Base-by-base conservation (phyloP, 495 filamentous ascomycete species). In the Daldinia bambusicola region DNA sequence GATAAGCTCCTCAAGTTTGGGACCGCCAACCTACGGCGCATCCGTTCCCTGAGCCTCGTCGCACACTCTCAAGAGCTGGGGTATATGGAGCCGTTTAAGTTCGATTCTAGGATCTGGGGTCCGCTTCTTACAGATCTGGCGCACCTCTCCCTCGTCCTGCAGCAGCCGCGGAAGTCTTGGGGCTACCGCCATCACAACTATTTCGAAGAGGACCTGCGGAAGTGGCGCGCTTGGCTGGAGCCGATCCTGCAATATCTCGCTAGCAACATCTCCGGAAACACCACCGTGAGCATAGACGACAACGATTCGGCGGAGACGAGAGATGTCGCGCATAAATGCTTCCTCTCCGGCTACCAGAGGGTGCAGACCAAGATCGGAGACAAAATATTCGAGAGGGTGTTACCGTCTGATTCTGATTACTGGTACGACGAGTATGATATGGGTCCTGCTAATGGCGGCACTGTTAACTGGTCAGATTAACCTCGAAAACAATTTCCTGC, bases 161-260 rank as follows among this genome's bases (percentile, higher is more conserved):
- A 60, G 26, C 37, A 60, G 57, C 38, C 37, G 7, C n/a, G 16
- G 38, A 16, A 34, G 57, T 6, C 37, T 60, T 38, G 18, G 18
- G 43, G 18, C 18, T 18, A 48, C 20, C 20, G 2, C 10, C 16
- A 48, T 12, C 41, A 20, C 2, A 30, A 45, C 14, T 22, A 10
- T 48, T 12, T 48, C 1, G 38, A 40, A 4, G 34, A 57, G 8
- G 55, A 57, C 9, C 6, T 57, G 4, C 14, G 12, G n/a, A 38
- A 14, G 40, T 57, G 55, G 55, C 31, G 45, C 7, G 22, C 1
- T 26, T 60, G 57, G 57, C 38, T 60, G 31, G 22, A 31, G 6
- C 57, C 57, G 40, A 60, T 60, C 40, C 45, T 60, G 18, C 57
- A 16, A 18, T 60, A 60, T 38, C 26, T 60, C 57, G 57, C 57